A percentile compares a stretch with the other conserved stretches of the same genome.
These are phyloP conservation scores for Amanita muscaria DNA, from an alignment of 768 basidiomycete genomes.

Conservation along the genomic window DNA sequence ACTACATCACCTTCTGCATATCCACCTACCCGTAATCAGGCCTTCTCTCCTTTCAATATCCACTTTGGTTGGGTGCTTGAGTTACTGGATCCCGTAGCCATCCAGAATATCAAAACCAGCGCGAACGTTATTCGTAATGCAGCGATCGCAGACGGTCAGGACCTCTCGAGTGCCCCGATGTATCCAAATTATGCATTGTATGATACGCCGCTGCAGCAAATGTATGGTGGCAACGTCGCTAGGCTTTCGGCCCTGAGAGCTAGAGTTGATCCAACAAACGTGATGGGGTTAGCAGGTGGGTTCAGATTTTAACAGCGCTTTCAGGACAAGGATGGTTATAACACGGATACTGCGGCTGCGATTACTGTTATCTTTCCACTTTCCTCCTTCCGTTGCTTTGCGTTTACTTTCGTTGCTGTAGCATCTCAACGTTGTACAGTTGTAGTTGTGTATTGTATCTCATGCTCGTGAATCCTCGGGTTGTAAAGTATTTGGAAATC, in stretches of 20 bases:
- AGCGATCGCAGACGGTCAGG: constrained; percentile 24
- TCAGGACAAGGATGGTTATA: too few species aligned
- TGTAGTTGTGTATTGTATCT: too few species aligned
- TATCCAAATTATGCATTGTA: constrained; percentile 37
- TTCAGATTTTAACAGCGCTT: constrained; percentile 42
- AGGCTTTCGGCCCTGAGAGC: constrained; percentile 25
- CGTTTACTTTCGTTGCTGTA: too few species aligned
- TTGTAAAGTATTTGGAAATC: too few species aligned
- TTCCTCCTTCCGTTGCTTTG: too few species aligned
- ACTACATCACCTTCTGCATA: constrained; percentile 32
- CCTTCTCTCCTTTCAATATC: constrained; percentile 21
- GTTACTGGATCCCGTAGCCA: constrained; percentile 18
- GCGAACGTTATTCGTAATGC: constrained; percentile 26
- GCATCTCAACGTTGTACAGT: too few species aligned
- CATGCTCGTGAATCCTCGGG: too few species aligned
- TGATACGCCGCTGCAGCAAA: constrained; percentile 32
- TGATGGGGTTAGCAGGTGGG: constrained; percentile 47
- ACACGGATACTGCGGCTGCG: too few species aligned
- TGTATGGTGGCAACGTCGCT: constrained; percentile 34
- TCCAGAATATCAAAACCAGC: constrained; percentile 26
- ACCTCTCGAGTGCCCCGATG: constrained; percentile 21
- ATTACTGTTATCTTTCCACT: too few species aligned
- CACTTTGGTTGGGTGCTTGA: constrained; percentile 16
- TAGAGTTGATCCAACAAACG: constrained; percentile 36
- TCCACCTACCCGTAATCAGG: constrained; percentile 25